phyloP scores from a whole-genome alignment of 1,139 yeast species.

The Kurtzmaniella quercitrusa region DNA sequence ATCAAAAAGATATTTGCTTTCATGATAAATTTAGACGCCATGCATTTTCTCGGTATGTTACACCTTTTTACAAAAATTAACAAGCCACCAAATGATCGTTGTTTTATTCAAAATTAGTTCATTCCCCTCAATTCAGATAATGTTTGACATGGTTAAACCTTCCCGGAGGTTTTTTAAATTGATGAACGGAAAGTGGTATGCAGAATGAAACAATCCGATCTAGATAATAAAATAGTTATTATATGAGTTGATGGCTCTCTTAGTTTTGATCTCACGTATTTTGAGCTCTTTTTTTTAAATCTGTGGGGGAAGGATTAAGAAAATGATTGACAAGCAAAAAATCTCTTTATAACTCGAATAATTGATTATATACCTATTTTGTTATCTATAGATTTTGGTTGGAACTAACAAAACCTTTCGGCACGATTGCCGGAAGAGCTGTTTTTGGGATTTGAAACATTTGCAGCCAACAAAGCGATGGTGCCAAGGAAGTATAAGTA shows the following conservation, averaged over 20 bases:
- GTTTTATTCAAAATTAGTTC: not conserved
- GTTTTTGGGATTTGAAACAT: too few relatives aligned
- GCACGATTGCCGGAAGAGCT: too few relatives aligned
- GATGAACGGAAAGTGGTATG: not conserved
- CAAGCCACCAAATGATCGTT: not conserved
- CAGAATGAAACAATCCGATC: not conserved
- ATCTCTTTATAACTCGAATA: too few relatives aligned
- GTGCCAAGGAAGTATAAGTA: too few relatives aligned
- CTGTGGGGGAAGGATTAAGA: too few relatives aligned
- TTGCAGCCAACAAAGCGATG: too few relatives aligned
- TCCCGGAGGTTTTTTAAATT: not conserved
- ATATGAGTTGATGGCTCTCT: not conserved
- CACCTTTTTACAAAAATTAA: not conserved
- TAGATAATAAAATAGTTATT: not conserved
- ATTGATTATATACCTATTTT: too few relatives aligned
- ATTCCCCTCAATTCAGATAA: not conserved
- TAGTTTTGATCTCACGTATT: not conserved
- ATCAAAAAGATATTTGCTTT: not conserved
- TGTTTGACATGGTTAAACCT: not conserved
- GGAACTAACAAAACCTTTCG: too few relatives aligned
- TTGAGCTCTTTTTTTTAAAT: too few relatives aligned
- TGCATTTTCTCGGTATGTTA: not conserved
- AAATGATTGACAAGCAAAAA: too few relatives aligned
- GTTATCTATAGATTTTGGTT: too few relatives aligned
- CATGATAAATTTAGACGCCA: not conserved